Evolutionary conservation across 257 asterid species (phyloP).

Genomic region (Rehmannia glutinosa): DNA sequence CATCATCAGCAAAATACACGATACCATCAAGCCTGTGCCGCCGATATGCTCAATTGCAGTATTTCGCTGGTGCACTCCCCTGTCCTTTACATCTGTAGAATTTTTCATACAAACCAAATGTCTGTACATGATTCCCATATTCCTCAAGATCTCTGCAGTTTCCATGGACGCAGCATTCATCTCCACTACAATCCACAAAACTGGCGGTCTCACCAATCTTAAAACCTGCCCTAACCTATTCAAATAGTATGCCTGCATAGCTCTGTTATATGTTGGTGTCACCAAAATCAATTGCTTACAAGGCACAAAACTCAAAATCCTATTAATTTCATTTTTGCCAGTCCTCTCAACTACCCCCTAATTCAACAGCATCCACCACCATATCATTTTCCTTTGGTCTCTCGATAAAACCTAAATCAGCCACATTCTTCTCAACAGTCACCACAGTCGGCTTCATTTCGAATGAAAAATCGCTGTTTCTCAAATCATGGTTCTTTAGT

Average conservation of each 20-base stretch:
- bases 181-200: conserved; percentile 97
- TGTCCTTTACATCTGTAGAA: conserved; percentile 61
- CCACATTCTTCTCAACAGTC: conserved; percentile 29
- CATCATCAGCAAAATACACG: conserved; percentile 93
- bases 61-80: conserved; percentile 86
- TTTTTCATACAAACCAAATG: conserved; percentile 72
- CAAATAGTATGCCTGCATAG: conserved; percentile 71
- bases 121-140: conserved; percentile 70
- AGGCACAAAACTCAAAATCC: conserved; percentile 35
- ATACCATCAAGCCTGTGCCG: conserved; percentile 83
- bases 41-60: conserved; percentile 87
- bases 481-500: conserved; percentile 34
- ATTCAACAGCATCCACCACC: conserved; percentile 38
- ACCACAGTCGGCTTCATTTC: conserved; percentile 38
- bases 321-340: conserved; percentile 21
- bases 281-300: conserved; percentile 71
- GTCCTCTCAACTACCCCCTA: conserved; percentile 27
- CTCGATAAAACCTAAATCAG: conserved; percentile 24
- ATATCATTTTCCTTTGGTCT: conserved; percentile 27
- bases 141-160: conserved; percentile 78
- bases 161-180: conserved; percentile 67
- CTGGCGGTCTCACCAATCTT: conserved; percentile 69
- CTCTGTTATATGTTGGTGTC: conserved; percentile 72
- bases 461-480: conserved; percentile 34
- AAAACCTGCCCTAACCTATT: conserved; percentile 80